Base-by-base conservation (phyloP, 495 filamentous ascomycete species). In the Ramalina intermedia region DNA sequence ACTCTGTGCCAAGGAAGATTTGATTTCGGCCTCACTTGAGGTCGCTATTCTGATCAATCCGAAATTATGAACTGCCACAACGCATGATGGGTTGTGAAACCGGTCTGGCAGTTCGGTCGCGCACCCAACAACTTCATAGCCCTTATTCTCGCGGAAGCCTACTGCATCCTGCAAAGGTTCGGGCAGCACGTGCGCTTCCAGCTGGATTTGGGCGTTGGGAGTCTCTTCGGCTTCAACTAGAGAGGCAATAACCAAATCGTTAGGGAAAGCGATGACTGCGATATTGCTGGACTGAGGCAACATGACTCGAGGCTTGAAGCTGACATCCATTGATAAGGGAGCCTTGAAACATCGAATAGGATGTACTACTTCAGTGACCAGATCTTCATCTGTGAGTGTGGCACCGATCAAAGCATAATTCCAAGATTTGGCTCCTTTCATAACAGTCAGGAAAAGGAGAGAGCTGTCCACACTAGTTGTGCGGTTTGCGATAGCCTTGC, bases 81-180 rank as follows among this genome's bases (percentile, higher is more conserved):
- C 62, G 55, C 72, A 81, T 12, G 80, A 71, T 7, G 85, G 78
- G 17, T 17, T 16, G 44, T 74, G 51, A 33, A 66, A 59, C n/a
- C 57, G 49, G 23, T 40, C 51, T 20, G 55, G 46, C 23, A 61
- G 55, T 47, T 81, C 74, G 29, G 62, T 55, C 21, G 62, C 67
- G 48, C 58, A 63, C 6, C 71, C 76, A 36, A 72, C 50, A 17
- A 76, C 59, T 45, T 69, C 64, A 45, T 68, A 71, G 11, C 62
- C 60, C 37, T 58, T 71, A 38, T 85, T 82, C 45, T 79, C 69
- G n/a, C 80, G 78, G 41, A 96, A 77, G 54, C 86, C 80, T 23
- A 96, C 72, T 2, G 81, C 77, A 61, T 96, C 93, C 60, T 96
- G 86, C 51, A 87, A 94, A 7, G 73, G 66, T 12, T 73, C 62